A percentile compares a stretch with the other conserved stretches of the same genome.
Conservation (phyloP, 2,329 filamentous ascomycete species). For the Colletotrichum sublineola region DNA sequence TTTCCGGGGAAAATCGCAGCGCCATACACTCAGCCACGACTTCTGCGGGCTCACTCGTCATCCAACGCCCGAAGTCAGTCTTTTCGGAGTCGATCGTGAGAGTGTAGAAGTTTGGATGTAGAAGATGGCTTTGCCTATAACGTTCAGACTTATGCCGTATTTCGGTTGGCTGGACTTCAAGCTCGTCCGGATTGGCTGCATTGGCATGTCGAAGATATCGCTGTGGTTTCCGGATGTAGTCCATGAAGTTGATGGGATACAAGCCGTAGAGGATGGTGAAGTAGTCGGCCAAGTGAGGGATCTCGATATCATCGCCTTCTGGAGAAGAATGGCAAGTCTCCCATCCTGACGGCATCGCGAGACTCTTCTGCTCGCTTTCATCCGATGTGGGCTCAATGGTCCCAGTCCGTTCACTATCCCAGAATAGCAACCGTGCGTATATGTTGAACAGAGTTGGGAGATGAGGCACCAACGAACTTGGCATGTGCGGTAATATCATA, state of each 20-base stretch:
- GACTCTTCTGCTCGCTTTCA: constrained; percentile 52
- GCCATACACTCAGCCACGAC: constrained; percentile 84
- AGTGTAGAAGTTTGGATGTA: constrained; percentile 88
- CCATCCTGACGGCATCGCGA: constrained; percentile 64
- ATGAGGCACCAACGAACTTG: constrained; percentile 75
- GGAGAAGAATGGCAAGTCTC: constrained; percentile 72
- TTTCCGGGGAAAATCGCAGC: constrained; percentile 61
- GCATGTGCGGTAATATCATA: constrained; percentile 87
- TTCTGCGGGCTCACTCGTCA: constrained; percentile 83
- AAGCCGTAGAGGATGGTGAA: constrained; percentile 87
- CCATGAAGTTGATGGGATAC: constrained; percentile 88
- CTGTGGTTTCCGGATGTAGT: constrained; percentile 86
- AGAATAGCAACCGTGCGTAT: constrained; percentile 84
- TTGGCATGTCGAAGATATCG: constrained; percentile 82
- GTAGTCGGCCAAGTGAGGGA: constrained; percentile 79
- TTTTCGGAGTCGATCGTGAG: constrained; percentile 85
- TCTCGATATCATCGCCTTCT: constrained; percentile 71
- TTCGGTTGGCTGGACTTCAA: constrained; percentile 83
- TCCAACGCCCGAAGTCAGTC: constrained; percentile 80
- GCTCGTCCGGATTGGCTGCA: constrained; percentile 76
- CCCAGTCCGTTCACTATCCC: constrained; percentile 70
- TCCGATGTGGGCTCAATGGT: constrained; percentile 55
- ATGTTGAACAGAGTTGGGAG: constrained; percentile 84
- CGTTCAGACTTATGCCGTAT: constrained; percentile 82
- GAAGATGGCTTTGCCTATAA: constrained; percentile 78